Base-by-base conservation (phyloP, 1,139 yeast genomes). In the Taphrina betulina region DNA sequence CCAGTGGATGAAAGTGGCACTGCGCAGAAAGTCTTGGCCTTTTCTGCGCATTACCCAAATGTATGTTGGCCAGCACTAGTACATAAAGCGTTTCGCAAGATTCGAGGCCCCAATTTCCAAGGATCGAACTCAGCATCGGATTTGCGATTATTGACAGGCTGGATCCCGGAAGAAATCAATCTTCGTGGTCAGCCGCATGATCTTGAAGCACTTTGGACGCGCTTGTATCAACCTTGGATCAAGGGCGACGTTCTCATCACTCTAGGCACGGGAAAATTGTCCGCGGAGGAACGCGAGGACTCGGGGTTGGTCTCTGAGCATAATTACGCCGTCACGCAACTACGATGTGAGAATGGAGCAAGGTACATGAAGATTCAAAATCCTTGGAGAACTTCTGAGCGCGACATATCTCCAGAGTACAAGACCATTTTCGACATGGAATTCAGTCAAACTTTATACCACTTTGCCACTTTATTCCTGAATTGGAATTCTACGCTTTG, bases 111-210 rank as follows among this genome's bases (percentile, higher is more conserved):
- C 2, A 70, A 74, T n/a, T 79, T 81, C 56, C 66, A 67, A 3
- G 96, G 96, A 0, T 87, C 95, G 0, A 87, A 88, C 66, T 80
- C 86, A 66, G 85, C 88, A 1, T 72, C 77, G n/a, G 96, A 86
- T 64, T 78, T 86, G 0, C 85, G 71, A 63, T 70, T 80, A 48
- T 63, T 88, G 5, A 74, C 81, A 2, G 89, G 90, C 0, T 88
- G 87, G 84, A 67, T 83, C 2, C 95, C 95, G 0, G 89, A 85
- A 61, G 78, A 80, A 35, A 63, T 78, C 0, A 63, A 73, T 4
- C 65, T 78, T 1, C 64, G 64, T 4, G 68, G 65, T 3, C 64
- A 44, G 14, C 22, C 60, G 40, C 54, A 64, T 16, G 64, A 68
- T 23, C 8, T 33, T 38, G 67, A 63, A 12, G 61, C 61, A 0